Conservation (phyloP, 2,329 filamentous ascomycete genomes). For the Fusarium chlamydosporum region DNA sequence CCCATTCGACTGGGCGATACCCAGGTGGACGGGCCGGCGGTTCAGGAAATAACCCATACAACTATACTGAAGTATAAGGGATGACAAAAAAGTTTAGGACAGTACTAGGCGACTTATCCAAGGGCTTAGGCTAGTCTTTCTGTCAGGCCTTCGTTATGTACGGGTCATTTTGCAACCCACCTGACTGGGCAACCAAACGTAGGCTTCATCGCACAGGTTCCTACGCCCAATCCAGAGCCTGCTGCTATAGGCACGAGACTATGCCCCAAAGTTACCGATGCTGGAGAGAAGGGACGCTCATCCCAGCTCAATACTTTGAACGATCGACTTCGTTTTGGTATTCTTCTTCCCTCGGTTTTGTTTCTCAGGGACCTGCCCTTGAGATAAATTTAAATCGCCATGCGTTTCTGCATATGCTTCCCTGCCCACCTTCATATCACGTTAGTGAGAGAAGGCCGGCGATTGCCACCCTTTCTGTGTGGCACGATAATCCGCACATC, state of each 20-base stretch:
- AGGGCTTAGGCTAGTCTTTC: too few relatives aligned
- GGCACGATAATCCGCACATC: slow-evolving; percentile 6
- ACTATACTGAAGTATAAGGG: too few relatives aligned
- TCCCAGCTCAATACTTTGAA: background rate
- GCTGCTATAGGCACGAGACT: background rate
- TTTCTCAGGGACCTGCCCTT: background rate
- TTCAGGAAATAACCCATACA: too few relatives aligned
- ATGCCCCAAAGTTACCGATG: too few relatives aligned
- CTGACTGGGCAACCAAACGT: background rate
- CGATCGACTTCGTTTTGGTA: background rate
- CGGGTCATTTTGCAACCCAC: too few relatives aligned
- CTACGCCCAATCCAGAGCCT: background rate
- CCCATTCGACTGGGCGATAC: background rate
- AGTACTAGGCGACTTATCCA: too few relatives aligned
- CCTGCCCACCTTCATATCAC: background rate
- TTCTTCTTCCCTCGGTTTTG: background rate
- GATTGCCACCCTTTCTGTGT: background rate
- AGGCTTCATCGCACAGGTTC: background rate
- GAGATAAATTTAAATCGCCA: background rate
- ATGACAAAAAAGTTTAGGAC: too few relatives aligned
- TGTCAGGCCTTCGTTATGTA: too few relatives aligned
- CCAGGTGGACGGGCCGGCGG: background rate
- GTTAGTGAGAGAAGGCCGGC: background rate
- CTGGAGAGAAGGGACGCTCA: background rate
- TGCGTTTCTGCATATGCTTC: background rate